Conservation (phyloP, 2,329 filamentous ascomycete species). For the Geosmithia putterillii region DNA sequence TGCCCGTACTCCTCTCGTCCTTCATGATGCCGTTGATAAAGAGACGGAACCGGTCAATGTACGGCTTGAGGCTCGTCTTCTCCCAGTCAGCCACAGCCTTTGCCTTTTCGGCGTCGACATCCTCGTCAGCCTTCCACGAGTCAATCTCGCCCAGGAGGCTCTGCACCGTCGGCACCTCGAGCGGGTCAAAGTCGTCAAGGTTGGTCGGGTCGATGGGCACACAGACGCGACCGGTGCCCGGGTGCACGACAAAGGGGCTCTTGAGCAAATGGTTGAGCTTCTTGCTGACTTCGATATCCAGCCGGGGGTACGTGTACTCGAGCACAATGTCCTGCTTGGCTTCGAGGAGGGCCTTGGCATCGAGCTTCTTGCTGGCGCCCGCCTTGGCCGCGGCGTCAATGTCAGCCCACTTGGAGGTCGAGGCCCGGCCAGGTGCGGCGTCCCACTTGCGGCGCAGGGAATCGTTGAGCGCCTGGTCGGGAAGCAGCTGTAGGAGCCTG, state of each 20-base stretch:
- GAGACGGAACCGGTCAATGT: slow-evolving; percentile 75
- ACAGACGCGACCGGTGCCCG: slow-evolving; percentile 85
- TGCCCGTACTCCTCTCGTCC: slow-evolving; percentile 49
- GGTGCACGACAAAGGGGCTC: slow-evolving; percentile 91
- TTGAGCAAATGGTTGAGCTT: slow-evolving; percentile 98
- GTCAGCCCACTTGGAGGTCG: slow-evolving; percentile 80
- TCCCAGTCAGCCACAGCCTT: slow-evolving; percentile 69
- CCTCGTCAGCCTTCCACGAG: slow-evolving; percentile 46
- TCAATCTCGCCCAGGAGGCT: slow-evolving; percentile 78
- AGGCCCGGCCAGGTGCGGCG: slow-evolving; percentile 64
- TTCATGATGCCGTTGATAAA: slow-evolving; percentile 72
- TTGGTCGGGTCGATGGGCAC: slow-evolving; percentile 74
- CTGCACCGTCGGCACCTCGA: slow-evolving; percentile 80
- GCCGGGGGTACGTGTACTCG: slow-evolving; percentile 93
- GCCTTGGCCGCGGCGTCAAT: slow-evolving; percentile 78
- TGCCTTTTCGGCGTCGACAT: slow-evolving; percentile 23
- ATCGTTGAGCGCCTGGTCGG: slow-evolving; percentile 65
- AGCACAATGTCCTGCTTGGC: slow-evolving; percentile 93
- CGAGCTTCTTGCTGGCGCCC: slow-evolving; percentile 59
- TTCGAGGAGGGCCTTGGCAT: slow-evolving; percentile 62
- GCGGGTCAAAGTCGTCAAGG: slow-evolving; percentile 76
- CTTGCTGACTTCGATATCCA: slow-evolving; percentile 95
- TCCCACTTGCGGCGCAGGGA: slow-evolving; percentile 86
- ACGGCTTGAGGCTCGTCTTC: slow-evolving; percentile 90
- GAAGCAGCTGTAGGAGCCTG: slow-evolving; percentile 72